These are phyloP conservation scores for Rubroshorea leprosula DNA, from an alignment of 345 rosid genomes.

Conservation along the genomic window DNA sequence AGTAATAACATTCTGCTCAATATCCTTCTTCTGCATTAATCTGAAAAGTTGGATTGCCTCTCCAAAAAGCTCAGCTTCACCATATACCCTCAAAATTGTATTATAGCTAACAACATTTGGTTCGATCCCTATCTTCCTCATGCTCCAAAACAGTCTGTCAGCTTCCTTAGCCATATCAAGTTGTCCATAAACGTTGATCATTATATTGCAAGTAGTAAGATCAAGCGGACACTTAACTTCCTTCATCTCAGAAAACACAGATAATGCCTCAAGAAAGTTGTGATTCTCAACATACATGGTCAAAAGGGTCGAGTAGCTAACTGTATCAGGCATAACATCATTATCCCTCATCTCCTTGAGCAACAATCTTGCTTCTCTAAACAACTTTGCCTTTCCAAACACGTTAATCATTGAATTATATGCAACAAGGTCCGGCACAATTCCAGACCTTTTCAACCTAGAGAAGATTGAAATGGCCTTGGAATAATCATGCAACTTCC, in stretches of 20 bases:
- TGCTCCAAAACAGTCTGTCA: slow-evolving; percentile 85
- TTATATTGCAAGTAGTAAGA: slow-evolving; percentile 76
- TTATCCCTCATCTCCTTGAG: slow-evolving; percentile 64
- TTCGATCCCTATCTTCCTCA: slow-evolving; percentile 83
- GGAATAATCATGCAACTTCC: slow-evolving; percentile 71
- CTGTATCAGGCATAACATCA: slow-evolving; percentile 64
- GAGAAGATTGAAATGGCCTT: slow-evolving; percentile 86
- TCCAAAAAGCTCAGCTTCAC: slow-evolving; percentile 65
- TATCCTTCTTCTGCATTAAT: slow-evolving; percentile 78
- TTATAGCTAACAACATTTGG: slow-evolving; percentile 87
- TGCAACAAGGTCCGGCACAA: slow-evolving; percentile 52
- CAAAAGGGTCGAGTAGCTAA: slow-evolving; percentile 79
- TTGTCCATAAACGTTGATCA: slow-evolving; percentile 95
- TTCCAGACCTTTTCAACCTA: slow-evolving; percentile 54
- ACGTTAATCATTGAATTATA: slow-evolving; percentile 88
- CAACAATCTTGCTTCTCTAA: slow-evolving; percentile 58
- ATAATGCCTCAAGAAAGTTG: slow-evolving; percentile 78
- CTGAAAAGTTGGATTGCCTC: slow-evolving; percentile 78
- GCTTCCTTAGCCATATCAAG: slow-evolving; percentile 94
- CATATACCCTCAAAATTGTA: slow-evolving; percentile 82
- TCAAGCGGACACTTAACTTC: slow-evolving; percentile 64
- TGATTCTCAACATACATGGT: slow-evolving; percentile 71
- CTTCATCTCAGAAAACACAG: slow-evolving; percentile 79
- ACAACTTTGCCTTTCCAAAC: slow-evolving; percentile 84
- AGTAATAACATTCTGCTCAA: slow-evolving; percentile 81